Percentiles rank a stretch among this genome's conserved stretches.
phyloP scores from a whole-genome alignment of 2,329 filamentous ascomycete species.

The Penicillium sumatraense region DNA sequence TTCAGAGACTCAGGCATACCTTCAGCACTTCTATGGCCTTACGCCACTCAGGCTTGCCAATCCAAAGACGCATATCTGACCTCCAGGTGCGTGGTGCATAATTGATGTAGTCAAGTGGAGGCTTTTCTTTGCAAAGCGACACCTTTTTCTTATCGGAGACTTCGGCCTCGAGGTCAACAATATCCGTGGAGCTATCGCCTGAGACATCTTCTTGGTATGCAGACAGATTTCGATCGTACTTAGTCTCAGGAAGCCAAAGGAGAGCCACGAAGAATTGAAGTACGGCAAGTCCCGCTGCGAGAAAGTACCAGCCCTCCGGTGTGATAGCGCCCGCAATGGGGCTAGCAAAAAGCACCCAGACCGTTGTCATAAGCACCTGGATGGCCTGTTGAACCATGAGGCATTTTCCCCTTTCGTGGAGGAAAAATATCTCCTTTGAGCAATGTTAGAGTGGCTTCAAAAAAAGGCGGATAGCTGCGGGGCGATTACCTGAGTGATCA shows the following conservation, averaged over 20 bases:
- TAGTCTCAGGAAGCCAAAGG: slow-evolving; percentile 50
- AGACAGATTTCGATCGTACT: slow-evolving; percentile 43
- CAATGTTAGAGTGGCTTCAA: neutral
- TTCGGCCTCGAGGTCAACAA: slow-evolving; percentile 13
- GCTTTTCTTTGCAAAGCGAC: slow-evolving; percentile 16
- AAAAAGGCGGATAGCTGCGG: neutral
- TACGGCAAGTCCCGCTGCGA: slow-evolving; percentile 43
- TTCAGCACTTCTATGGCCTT: slow-evolving; percentile 27
- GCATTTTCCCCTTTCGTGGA: slow-evolving; percentile 48
- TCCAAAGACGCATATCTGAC: slow-evolving; percentile 46
- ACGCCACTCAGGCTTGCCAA: slow-evolving; percentile 45
- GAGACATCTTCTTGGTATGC: slow-evolving; percentile 41
- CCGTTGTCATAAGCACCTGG: slow-evolving; percentile 44
- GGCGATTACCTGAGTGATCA: slow-evolving; percentile 41
- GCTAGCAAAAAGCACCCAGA: slow-evolving; percentile 47
- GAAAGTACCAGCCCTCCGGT: slow-evolving; percentile 49
- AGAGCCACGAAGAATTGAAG: slow-evolving; percentile 41
- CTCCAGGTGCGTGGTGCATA: slow-evolving; percentile 42
- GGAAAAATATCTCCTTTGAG: slow-evolving; percentile 45
- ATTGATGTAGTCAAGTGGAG: slow-evolving; percentile 41
- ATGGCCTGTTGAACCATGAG: slow-evolving; percentile 49
- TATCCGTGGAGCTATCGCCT: slow-evolving; percentile 15
- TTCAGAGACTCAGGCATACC: too few relatives aligned
- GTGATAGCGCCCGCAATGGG: slow-evolving; percentile 50
- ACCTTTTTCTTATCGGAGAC: slow-evolving; percentile 19